Evolutionary conservation across 23 red algal species (phyloP), one percentile per base, ranked within the genome.

Genomic region (Gracilaria domingensis): DNA sequence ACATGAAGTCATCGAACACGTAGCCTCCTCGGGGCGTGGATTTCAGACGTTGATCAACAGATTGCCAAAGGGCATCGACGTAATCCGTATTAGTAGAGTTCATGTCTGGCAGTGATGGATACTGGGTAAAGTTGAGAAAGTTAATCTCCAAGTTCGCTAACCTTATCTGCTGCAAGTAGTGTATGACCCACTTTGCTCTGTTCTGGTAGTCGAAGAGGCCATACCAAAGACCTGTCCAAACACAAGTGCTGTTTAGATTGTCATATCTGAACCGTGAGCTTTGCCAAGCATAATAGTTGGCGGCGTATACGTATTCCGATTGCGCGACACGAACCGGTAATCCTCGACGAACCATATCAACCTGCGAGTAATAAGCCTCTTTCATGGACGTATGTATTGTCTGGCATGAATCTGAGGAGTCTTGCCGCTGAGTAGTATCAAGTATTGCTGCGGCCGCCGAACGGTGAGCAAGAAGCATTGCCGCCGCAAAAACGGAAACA

Each of bases 121-220:
- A 77, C 39, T 77, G 72, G 4, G 72, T 77, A 17, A 51, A 77
- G 39, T 77, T 77, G 20, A 77, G 72, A 77, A 77, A 77, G 45
- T 50, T 77, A 5, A 77, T 77, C 25, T 77, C 72, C 72, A 42
- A 23, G 1, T 77, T 77, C 72, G 9, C 50, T 50, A n/a, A 25
- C 72, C 72, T 77, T 6, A 77, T 77, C 72, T 45, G 25, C 40
- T 50, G 26, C 8, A 77, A 25, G 32, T 77, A 77, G 7, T 77
- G 26, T 16, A 77, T 4, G 1, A 42, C 72, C 72, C 72, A 77
- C 9, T 26, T 25, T 7, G 72, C 72, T 50, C 72, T 45, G 25
- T 77, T 50, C 23, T 51, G 38, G 42, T 77, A 77, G 25, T 77
- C 72, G 26, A 77, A 77, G 72, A 77, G 72, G 50, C 26, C n/a